A percentile compares a stretch with the other conserved stretches of the same genome.
Conservation (phyloP, 106 monocot species). For the Phalaenopsis aphrodite region DNA sequence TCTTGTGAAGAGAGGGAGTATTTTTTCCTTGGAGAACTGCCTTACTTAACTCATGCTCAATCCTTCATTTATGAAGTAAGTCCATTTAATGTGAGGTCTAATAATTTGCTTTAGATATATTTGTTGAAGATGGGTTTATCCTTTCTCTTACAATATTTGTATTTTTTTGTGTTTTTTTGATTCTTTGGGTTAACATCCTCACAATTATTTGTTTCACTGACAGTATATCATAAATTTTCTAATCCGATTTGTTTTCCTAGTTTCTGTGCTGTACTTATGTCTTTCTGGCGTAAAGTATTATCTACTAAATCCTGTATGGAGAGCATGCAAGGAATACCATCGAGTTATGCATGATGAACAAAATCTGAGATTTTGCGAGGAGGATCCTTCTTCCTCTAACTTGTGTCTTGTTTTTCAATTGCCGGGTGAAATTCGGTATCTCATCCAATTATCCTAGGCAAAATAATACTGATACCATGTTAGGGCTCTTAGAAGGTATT, state of each 20-base stretch:
- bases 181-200: background rate
- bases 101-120: background rate
- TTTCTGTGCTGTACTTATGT: background rate
- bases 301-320: too few species aligned
- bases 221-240: background rate
- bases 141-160: background rate
- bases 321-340: too few species aligned
- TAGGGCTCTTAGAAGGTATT: too few species aligned
- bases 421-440: too few species aligned
- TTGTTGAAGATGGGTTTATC: background rate
- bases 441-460: too few species aligned
- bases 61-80: slow-evolving; percentile 85
- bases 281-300: too few species aligned
- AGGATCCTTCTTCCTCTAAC: too few species aligned
- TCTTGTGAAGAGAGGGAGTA: slow-evolving; percentile 73
- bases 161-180: background rate
- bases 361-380: too few species aligned
- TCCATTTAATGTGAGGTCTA: background rate
- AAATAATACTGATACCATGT: too few species aligned
- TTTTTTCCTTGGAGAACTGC: slow-evolving; percentile 87
- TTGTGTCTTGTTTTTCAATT: too few species aligned
- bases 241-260: background rate
- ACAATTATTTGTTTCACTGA: background rate
- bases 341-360: too few species aligned
- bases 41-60: slow-evolving; percentile 54